Evolutionary conservation across 805 yeast genomes (phyloP).

Genomic region (Monosporozyma unispora): DNA sequence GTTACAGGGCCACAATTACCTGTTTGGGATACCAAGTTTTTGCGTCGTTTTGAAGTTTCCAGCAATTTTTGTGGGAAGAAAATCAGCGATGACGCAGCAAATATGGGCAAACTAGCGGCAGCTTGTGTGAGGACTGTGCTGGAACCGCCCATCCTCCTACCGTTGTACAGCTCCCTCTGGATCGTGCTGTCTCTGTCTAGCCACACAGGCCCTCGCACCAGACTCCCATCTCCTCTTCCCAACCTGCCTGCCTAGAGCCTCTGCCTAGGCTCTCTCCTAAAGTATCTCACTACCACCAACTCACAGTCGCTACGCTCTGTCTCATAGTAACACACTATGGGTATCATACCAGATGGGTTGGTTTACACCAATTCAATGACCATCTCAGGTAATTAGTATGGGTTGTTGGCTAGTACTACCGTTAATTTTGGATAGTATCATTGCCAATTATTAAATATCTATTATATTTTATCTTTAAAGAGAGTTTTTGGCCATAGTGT

Average conservation of each 20-base stretch:
- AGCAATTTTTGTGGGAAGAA: neutral
- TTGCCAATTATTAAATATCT: neutral
- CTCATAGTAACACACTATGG: neutral
- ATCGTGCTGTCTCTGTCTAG: too few species aligned
- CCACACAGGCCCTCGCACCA: too few species aligned
- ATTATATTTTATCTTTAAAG: neutral
- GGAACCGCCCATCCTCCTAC: too few species aligned
- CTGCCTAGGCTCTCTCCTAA: too few species aligned
- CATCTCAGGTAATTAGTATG: neutral
- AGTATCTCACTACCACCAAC: neutral
- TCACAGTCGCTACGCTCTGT: neutral
- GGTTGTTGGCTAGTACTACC: neutral
- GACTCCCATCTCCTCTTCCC: neutral
- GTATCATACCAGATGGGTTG: neutral
- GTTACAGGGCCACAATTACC: neutral
- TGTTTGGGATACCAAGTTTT: neutral
- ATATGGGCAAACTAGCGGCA: neutral
- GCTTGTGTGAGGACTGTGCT: too few species aligned
- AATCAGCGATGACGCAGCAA: neutral
- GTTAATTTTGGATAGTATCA: neutral
- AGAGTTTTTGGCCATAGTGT: neutral
- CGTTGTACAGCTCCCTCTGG: neutral
- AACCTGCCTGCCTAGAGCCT: too few species aligned
- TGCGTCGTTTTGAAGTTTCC: neutral
- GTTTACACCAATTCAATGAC: neutral